Evolutionary conservation across 176 grass and related monocot species (phyloP), one percentile per base, ranked within the genome.

Genomic region (Musa acuminata): DNA sequence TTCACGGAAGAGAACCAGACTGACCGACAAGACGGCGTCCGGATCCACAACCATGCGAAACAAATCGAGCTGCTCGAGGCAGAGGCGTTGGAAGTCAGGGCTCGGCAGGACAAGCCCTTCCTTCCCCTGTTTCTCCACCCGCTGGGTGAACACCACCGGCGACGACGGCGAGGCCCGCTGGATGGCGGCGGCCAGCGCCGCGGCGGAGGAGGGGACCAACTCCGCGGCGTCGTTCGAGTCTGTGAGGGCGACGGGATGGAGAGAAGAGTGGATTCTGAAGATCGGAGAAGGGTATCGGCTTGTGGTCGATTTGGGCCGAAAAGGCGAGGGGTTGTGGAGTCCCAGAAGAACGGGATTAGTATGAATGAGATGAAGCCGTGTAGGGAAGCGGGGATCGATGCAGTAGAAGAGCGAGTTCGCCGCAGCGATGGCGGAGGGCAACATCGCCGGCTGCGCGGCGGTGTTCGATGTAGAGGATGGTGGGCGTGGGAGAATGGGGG

Each of bases 51-150:
- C 77, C 82, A 75, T 27, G 27, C 87, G 82, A 74, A 93, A 93
- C 72, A 93, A 79, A 81, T 87, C 80, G 22, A 93, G 91, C 82
- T 93, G 87, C 79, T 87, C 91, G 8, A 78, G 68, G 50, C 91
- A 93, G 21, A 89, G 84, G 26, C 82, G 70, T 50, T 60, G 87
- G 49, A 93, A 89, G 69, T 93, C 87, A 1, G 87, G 69, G 80
- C 90, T 93, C 12, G 90, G 90, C 64, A 79, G 85, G 53, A 79
- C 58, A 7, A 75, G 0, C 19, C 77, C 77, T 0, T 20, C 71
- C 22, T 79, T 66, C 8, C 66, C 76, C 78, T 80, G 74, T 51
- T 79, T 70, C 23, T 27, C 50, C 62, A 51, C 70, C 26, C 80
- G 55, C 72, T 70, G 80, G 21, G 65, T 81, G 84, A 93, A 93